Percentiles rank a stretch among this genome's conserved stretches.
Conservation (phyloP, 1,139 yeast genomes). For the Geotrichum fermentans region DNA sequence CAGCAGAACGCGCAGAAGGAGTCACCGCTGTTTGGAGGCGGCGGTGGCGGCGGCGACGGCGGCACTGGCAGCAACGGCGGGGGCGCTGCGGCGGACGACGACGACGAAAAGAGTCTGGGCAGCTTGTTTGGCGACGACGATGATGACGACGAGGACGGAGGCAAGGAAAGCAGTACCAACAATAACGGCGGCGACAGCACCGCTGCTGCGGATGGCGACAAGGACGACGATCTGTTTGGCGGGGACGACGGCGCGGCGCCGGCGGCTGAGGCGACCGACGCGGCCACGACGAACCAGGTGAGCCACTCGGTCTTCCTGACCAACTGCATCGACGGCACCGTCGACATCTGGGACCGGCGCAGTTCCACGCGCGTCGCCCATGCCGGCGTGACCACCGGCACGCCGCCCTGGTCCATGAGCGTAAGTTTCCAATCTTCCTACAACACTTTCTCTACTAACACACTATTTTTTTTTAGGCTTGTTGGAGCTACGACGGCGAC, state of each 20-base stretch:
- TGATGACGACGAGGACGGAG: constrained; percentile 44
- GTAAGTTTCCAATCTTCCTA: constrained; percentile 19
- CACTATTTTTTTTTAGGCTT: constrained; percentile 45
- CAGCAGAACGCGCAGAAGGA: constrained; percentile 3
- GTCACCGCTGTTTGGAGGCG: constrained; percentile 15
- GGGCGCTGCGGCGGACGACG: constrained; percentile 23
- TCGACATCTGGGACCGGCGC: constrained; percentile 81
- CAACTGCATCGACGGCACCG: constrained; percentile 77
- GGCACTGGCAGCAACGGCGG: constrained; percentile 10
- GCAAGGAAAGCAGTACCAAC: constrained; percentile 23
- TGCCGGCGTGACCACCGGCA: constrained; percentile 56
- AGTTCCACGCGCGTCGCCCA: constrained; percentile 46
- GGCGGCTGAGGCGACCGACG: constrained; percentile 15
- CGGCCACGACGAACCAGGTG: constrained; percentile 20
- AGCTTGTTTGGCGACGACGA: constrained; percentile 80
- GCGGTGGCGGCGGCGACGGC: constrained; percentile 24
- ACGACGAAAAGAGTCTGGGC: constrained; percentile 63
- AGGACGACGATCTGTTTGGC: constrained; percentile 19
- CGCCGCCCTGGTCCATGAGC: constrained; percentile 91
- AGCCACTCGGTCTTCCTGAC: constrained; percentile 67
- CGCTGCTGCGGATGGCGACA: constrained; percentile 10
- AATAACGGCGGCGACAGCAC: constrained; percentile 20
- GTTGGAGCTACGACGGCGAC: constrained; percentile 86
- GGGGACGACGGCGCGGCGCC: constrained; percentile 8
- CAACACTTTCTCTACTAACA: neutral